Conservation (phyloP, 441 rosid species). For the Populus trichocarpa region DNA sequence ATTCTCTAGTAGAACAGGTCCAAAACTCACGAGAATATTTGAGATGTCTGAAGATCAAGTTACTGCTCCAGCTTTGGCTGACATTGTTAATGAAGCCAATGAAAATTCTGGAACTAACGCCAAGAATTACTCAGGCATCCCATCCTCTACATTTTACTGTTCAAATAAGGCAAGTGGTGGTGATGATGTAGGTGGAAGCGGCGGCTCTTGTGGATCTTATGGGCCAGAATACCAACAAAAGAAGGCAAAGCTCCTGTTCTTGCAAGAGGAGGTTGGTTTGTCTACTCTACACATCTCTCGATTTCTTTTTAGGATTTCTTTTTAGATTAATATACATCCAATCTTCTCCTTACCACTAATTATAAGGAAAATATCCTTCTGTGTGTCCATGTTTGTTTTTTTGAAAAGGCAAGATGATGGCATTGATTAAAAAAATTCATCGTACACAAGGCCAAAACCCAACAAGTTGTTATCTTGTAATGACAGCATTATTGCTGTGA, state of each 20-base stretch:
- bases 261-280: constrained; percentile 60
- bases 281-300: neutral
- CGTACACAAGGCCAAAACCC: no score
- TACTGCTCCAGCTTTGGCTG: constrained; percentile 19
- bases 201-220: constrained; percentile 29
- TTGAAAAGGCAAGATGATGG: no score
- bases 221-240: constrained; percentile 46
- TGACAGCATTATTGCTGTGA: no score
- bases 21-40: constrained; percentile 11
- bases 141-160: constrained; percentile 26
- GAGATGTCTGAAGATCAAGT: constrained; percentile 20
- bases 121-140: constrained; percentile 18
- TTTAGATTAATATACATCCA: no score
- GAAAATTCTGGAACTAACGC: constrained; percentile 18
- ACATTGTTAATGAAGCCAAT: constrained; percentile 4
- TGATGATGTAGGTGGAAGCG: constrained; percentile 19
- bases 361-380: neutral
- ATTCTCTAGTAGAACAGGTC: constrained; percentile 25
- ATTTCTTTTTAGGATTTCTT: no score
- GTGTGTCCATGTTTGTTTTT: no score
- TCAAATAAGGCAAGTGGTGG: constrained; percentile 24
- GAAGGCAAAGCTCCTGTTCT: constrained; percentile 50
- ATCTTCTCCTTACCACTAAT: neutral
- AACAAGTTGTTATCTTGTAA: no score
- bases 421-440: no score